A percentile compares a stretch with the other conserved stretches of the same genome.
Conservation (phyloP, 352 stramenopile species). For the Phytopythium mirpurense region DNA sequence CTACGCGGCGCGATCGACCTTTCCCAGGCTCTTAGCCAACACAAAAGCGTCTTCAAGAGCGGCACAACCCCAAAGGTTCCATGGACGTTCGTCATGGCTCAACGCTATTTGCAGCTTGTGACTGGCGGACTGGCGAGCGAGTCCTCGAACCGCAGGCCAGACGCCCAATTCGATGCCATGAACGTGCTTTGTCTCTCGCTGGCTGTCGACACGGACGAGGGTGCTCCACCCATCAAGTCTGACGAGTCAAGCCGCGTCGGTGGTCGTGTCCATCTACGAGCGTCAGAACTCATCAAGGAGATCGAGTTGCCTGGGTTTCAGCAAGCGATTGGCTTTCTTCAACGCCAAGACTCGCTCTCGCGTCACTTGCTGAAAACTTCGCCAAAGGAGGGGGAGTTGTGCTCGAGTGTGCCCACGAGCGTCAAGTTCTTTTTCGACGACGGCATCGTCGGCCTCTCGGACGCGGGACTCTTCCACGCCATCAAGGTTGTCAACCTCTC, state of each 20-base stretch:
- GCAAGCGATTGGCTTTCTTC: not conserved
- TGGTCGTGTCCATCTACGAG: not conserved
- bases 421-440: constrained; percentile 19
- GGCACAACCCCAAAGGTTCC: not conserved
- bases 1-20: constrained; percentile 11
- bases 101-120: not conserved
- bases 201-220: not conserved
- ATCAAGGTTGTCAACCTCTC: constrained; percentile 22
- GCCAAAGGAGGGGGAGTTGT: constrained; percentile 13
- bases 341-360: constrained; percentile 1
- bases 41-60: too few relatives aligned
- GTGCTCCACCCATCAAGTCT: not conserved
- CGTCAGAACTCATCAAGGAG: not conserved
- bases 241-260: not conserved
- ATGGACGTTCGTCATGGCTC: not conserved
- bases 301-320: not conserved
- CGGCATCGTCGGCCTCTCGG: constrained; percentile 17
- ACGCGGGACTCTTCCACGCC: constrained; percentile 16
- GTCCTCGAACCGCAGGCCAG: not conserved
- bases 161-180: not conserved
- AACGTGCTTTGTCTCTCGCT: not conserved
- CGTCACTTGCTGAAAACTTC: constrained; percentile 13
- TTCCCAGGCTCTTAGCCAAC: not conserved
- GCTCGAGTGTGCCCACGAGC: constrained; percentile 7
- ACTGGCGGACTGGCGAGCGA: not conserved